These are phyloP conservation scores for Clitoria ternatea DNA, from an alignment of 306 rosid genomes.

Conservation along the genomic window DNA sequence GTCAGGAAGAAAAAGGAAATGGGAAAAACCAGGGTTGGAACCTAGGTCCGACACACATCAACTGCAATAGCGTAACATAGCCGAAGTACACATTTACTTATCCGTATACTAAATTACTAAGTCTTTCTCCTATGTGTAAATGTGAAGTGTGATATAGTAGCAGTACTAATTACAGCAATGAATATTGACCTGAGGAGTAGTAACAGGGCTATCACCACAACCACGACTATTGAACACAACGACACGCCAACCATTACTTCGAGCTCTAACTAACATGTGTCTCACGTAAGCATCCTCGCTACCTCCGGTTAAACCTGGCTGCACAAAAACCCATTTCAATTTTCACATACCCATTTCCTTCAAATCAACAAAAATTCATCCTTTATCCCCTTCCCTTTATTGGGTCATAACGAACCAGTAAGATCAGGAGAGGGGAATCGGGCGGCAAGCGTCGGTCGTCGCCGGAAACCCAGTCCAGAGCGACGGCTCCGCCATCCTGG, in stretches of 20 bases:
- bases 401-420: conserved; percentile 50
- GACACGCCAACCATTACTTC: conserved; percentile 72
- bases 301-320: conserved; percentile 98
- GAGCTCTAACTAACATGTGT: conserved; percentile 75
- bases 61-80: too few relatives aligned
- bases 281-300: conserved; percentile 80
- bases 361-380: neutral
- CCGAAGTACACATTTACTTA: too few relatives aligned
- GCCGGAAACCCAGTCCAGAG: conserved; percentile 85
- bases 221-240: conserved; percentile 92
- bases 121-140: too few relatives aligned
- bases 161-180: neutral
- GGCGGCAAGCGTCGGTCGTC: conserved; percentile 44
- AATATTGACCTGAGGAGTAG: conserved; percentile 74
- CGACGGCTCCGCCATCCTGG: conserved; percentile 60
- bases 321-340: conserved; percentile 24
- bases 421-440: conserved; percentile 68
- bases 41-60: too few relatives aligned
- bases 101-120: too few relatives aligned
- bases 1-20: too few relatives aligned
- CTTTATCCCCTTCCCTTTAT: neutral
- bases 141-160: too few relatives aligned
- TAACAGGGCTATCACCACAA: conserved; percentile 85
- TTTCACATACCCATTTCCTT: neutral
- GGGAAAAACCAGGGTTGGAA: too few relatives aligned